Evolutionary conservation across 257 asterid species (phyloP).

Genomic region (Petunia axillaris): DNA sequence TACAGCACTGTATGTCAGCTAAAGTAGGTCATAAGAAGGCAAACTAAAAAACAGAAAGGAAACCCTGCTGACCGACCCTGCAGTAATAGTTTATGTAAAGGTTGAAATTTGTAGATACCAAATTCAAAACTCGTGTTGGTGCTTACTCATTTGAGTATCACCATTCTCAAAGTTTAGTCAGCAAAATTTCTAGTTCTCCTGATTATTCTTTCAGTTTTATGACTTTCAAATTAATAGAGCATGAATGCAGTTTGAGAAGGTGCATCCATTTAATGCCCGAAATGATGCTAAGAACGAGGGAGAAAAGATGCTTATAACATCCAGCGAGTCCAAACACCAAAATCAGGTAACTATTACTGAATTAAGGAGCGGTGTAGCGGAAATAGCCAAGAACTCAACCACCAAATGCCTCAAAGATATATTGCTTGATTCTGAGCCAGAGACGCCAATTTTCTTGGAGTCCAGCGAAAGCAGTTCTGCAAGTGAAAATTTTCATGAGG

Average conservation of each 20-base stretch:
- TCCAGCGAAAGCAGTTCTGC: constrained; percentile 41
- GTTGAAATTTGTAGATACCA: not conserved
- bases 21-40: not conserved
- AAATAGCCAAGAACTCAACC: constrained; percentile 42
- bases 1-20: not conserved
- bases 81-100: not conserved
- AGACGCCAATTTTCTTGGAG: constrained; percentile 48
- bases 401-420: constrained; percentile 74
- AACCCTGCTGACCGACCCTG: not conserved
- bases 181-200: constrained; percentile 16
- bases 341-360: constrained; percentile 30
- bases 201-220: constrained; percentile 24
- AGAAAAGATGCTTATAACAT: constrained; percentile 1
- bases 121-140: not conserved
- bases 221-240: constrained; percentile 32
- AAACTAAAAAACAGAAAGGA: not conserved
- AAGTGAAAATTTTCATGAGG: constrained; percentile 55
- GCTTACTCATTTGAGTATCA: constrained; percentile 8
- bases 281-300: constrained; percentile 31
- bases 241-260: constrained; percentile 43
- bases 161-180: constrained; percentile 2
- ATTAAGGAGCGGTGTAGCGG: constrained; percentile 30
- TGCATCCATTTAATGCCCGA: constrained; percentile 28
- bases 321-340: constrained; percentile 7
- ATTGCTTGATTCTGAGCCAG: constrained; percentile 69